Conservation (phyloP, 306 rosid genomes). For the Malus sieversii region DNA sequence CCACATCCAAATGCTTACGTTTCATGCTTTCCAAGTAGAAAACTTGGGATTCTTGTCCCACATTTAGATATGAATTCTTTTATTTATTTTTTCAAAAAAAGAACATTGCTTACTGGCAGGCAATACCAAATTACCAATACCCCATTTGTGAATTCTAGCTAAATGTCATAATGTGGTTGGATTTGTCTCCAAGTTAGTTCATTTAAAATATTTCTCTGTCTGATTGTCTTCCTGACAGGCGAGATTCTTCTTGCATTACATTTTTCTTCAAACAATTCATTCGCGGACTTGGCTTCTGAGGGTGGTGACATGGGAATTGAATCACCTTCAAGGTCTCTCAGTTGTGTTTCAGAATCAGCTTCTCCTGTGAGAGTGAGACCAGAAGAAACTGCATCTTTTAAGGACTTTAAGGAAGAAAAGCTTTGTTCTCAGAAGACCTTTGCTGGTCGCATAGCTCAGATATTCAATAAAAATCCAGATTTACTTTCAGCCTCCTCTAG, state of each 20-base stretch:
- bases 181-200: not conserved
- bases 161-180: not conserved
- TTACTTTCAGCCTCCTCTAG: constrained; percentile 21
- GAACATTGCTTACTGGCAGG: not conserved
- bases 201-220: not conserved
- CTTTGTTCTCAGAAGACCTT: constrained; percentile 44
- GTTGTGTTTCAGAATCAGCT: constrained; percentile 30
- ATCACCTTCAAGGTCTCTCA: constrained; percentile 37
- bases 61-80: not conserved
- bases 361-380: constrained; percentile 50
- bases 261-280: constrained; percentile 33
- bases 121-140: not conserved
- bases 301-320: constrained; percentile 17
- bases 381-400: constrained; percentile 40
- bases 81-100: too few species aligned
- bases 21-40: not conserved
- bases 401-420: constrained; percentile 64
- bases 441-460: constrained; percentile 66
- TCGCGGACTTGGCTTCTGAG: constrained; percentile 23
- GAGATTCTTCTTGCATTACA: constrained; percentile 58
- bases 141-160: not conserved
- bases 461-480: constrained; percentile 57
- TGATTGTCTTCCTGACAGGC: constrained; percentile 29
- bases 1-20: not conserved
- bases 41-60: not conserved